A percentile compares a stretch with the other conserved stretches of the same genome.
Evolutionary conservation across 257 asterid genomes (phyloP).

Genomic region (Haberlea rhodopensis): DNA sequence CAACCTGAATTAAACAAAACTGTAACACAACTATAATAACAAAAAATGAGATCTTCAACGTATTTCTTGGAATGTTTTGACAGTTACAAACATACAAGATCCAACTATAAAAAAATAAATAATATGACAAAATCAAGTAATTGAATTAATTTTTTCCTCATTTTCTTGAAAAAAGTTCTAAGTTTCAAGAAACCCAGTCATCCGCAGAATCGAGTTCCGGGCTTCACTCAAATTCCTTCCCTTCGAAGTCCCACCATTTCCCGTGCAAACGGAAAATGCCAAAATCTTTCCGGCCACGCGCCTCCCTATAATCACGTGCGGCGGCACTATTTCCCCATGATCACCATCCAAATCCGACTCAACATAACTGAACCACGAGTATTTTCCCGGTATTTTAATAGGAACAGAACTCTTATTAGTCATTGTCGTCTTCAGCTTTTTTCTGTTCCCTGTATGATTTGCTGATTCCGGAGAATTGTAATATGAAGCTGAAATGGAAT

Average conservation of each 20-base stretch:
- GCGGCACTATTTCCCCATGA: conserved; percentile 18
- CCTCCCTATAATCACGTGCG: neutral
- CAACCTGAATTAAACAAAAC: too few species aligned
- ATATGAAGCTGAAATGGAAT: neutral
- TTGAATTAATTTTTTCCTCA: neutral
- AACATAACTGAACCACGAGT: conserved; percentile 32
- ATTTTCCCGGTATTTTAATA: conserved; percentile 53
- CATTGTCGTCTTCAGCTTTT: conserved; percentile 29
- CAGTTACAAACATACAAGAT: too few species aligned
- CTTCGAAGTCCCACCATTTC: conserved; percentile 2
- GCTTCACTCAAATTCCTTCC: neutral
- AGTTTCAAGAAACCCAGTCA: neutral
- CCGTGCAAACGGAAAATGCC: neutral
- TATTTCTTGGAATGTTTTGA: too few species aligned
- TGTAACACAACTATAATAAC: too few species aligned
- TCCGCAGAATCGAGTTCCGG: conserved; percentile 7
- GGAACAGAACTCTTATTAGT: conserved; percentile 39
- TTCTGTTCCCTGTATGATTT: conserved; percentile 24
- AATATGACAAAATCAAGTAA: too few species aligned
- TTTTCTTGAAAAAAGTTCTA: too few species aligned
- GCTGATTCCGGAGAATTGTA: conserved; percentile 6
- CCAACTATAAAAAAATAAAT: too few species aligned
- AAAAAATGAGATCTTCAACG: too few species aligned
- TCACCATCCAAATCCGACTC: conserved; percentile 34
- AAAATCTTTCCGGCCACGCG: neutral